Percentiles rank a stretch among this genome's conserved stretches.
Conservation (phyloP, 192 early-diverging fungal genomes). For the Dimargaris cristalligena region DNA sequence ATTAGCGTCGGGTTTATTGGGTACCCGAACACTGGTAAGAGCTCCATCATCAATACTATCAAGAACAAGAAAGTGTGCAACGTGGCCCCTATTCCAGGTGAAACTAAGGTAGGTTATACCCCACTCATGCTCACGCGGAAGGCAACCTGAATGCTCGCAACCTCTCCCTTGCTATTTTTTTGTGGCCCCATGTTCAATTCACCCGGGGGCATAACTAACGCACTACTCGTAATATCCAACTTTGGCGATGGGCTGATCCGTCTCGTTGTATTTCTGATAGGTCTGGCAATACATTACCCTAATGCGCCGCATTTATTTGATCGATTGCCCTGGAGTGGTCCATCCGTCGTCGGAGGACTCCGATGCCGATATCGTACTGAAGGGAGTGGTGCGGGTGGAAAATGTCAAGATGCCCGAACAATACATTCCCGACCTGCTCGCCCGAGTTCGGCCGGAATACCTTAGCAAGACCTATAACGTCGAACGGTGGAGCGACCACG, state of each 20-base stretch:
- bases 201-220: too few relatives aligned
- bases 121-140: too few relatives aligned
- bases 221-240: too few relatives aligned
- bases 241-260: too few relatives aligned
- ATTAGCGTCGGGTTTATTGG: slow-evolving; percentile 97
- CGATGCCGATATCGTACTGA: slow-evolving; percentile 91
- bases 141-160: too few relatives aligned
- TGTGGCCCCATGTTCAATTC: too few relatives aligned
- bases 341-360: slow-evolving; percentile 71
- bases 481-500: slow-evolving; percentile 61
- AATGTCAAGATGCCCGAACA: slow-evolving; percentile 81
- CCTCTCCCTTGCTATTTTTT: too few relatives aligned
- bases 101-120: slow-evolving; percentile 68
- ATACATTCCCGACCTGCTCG: slow-evolving; percentile 67
- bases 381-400: slow-evolving; percentile 89
- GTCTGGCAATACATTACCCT: slow-evolving; percentile 99
- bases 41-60: slow-evolving; percentile 96
- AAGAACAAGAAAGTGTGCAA: slow-evolving; percentile 93
- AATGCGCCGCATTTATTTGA: slow-evolving; percentile 94
- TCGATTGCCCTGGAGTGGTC: slow-evolving; percentile 98
- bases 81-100: slow-evolving; percentile 94
- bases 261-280: too few relatives aligned
- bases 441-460: slow-evolving; percentile 77
- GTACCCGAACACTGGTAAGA: slow-evolving; percentile 96
- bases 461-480: slow-evolving; percentile 83